Percentiles rank a stretch among this genome's conserved stretches.
phyloP scores from a whole-genome alignment of 2,329 filamentous ascomycete genomes.

The Ophiognomonia clavigignenti-juglandacearum region DNA sequence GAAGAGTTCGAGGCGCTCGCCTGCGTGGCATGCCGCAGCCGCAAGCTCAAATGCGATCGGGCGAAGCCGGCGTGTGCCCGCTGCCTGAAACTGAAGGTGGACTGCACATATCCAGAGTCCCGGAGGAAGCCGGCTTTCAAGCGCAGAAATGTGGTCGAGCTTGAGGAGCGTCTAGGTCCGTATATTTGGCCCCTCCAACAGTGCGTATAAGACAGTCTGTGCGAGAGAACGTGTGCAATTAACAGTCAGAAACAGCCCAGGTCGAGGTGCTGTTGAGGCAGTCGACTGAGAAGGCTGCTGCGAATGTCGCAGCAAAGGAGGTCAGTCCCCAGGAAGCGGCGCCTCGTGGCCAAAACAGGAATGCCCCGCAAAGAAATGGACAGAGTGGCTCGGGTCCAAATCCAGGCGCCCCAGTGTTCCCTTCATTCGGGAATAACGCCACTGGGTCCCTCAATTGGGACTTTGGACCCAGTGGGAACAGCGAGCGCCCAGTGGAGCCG shows the following conservation, averaged over 20 bases:
- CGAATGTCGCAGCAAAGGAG: slow-evolving; percentile 19
- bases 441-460: slow-evolving; percentile 2
- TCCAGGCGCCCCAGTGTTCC: too few relatives aligned
- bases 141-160: slow-evolving; percentile 81
- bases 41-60: slow-evolving; percentile 87
- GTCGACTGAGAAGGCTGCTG: slow-evolving; percentile 37
- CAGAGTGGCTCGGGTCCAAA: not conserved
- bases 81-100: slow-evolving; percentile 67
- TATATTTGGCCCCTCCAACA: not conserved
- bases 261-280: slow-evolving; percentile 76
- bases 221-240: not conserved
- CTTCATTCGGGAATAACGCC: not conserved
- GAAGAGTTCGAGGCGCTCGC: slow-evolving; percentile 52
- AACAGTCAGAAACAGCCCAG: slow-evolving; percentile 52
- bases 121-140: slow-evolving; percentile 85
- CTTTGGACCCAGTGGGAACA: too few relatives aligned
- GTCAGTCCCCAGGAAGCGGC: slow-evolving; percentile 6
- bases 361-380: slow-evolving; percentile 21
- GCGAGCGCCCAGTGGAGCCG: not conserved
- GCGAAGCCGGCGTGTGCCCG: slow-evolving; percentile 73
- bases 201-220: not conserved
- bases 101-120: slow-evolving; percentile 85
- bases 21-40: slow-evolving; percentile 75
- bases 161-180: slow-evolving; percentile 81
- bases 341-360: slow-evolving; percentile 20